Evolutionary conservation across 805 yeast species (phyloP), one percentile per base, ranked within the genome.

Genomic region (Metschnikowia orientalis): DNA sequence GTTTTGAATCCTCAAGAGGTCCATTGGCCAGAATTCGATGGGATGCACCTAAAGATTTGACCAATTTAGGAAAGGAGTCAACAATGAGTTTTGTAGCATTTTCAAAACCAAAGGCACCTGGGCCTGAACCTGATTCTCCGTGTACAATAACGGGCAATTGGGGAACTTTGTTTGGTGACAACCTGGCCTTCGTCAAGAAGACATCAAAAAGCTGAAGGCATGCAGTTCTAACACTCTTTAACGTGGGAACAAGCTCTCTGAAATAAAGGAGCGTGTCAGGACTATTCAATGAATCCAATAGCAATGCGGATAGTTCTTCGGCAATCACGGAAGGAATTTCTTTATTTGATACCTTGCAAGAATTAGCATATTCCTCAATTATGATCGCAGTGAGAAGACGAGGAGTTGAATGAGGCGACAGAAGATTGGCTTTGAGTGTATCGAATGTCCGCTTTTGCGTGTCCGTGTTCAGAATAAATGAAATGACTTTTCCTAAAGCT

Each of bases 81-180:
- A 64, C 63, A 19, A 81, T 48, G 11, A 88, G 71, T 41, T 75
- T 73, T 36, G 82, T 82, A 1, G 96, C 97, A 40, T 75, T 73
- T 26, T 73, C 82, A 24, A 92, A 55, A 10, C 87, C 75, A 59
- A 92, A 92, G 0, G 97, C 97, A 48, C 81, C 88, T 1, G 95
- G 87, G 2, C 96, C 97, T 2, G 97, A 95, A 39, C 85, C 95
- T 1, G 77, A 69, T 53, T 92, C 97, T 21, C 98, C 98, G 56
- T 88, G 90, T 4, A 90, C 96, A 7, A 89, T 78, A 4, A 88
- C 79, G 0, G 98, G 92, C 12, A 92, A 57, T 34, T 79, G 83
- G 0, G 97, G 97, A 4, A 87, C 56, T 51, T 80, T 81, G 13
- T 73, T 66, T 8, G 77, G 73, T 1, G 90, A 69, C 13, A 90